A percentile compares a stretch with the other conserved stretches of the same genome.
phyloP scores from a whole-genome alignment of 208 protist species.

The Crithidia brevicula region DNA sequence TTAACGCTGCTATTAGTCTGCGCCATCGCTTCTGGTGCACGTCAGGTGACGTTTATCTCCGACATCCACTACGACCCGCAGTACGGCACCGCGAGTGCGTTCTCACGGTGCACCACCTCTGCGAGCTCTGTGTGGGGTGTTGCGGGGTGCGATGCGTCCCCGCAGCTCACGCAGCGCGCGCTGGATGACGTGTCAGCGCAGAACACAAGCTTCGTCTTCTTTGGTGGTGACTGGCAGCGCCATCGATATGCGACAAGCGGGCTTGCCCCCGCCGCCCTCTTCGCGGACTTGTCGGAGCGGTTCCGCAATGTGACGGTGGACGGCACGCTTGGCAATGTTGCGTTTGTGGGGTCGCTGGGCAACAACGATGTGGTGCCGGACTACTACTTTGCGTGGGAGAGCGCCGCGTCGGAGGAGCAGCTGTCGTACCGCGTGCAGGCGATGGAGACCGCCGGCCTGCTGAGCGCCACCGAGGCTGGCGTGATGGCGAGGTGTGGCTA shows the following conservation, averaged over 20 bases:
- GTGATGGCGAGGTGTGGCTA: constrained; percentile 65
- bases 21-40: neutral
- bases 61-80: constrained; percentile 85
- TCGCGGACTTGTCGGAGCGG: constrained; percentile 18
- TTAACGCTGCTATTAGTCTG: constrained; percentile 2
- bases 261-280: constrained; percentile 14
- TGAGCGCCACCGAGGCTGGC: constrained; percentile 41
- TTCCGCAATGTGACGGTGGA: constrained; percentile 24
- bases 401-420: constrained; percentile 22
- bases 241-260: constrained; percentile 45
- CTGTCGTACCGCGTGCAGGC: constrained; percentile 33
- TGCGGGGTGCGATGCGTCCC: constrained; percentile 59
- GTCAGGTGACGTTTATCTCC: constrained; percentile 56
- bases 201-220: constrained; percentile 39
- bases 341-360: constrained; percentile 48
- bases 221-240: constrained; percentile 74
- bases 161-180: constrained; percentile 48
- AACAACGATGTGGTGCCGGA: constrained; percentile 86
- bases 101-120: constrained; percentile 32
- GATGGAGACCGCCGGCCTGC: constrained; percentile 29
- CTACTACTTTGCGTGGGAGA: constrained; percentile 59
- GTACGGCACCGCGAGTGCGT: constrained; percentile 54
- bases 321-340: constrained; percentile 19
- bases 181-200: constrained; percentile 43
- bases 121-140: constrained; percentile 33